A percentile compares a stretch with the other conserved stretches of the same genome.
These are phyloP conservation scores for Pseudopyrenochaeta lycopersici DNA, from an alignment of 2,329 filamentous ascomycete species.

Conservation along the genomic window DNA sequence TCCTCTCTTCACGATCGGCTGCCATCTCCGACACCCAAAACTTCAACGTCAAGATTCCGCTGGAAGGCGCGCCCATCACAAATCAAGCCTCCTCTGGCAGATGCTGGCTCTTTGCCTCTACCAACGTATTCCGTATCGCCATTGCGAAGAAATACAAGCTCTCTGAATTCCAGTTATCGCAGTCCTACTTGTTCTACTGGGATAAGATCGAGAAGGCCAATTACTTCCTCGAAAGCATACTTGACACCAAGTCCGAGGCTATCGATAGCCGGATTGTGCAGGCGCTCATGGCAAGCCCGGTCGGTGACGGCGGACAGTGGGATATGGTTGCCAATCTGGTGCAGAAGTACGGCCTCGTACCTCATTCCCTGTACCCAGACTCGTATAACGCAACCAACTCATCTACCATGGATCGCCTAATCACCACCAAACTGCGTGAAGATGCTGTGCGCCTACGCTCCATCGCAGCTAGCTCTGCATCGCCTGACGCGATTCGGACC, in stretches of 20 bases:
- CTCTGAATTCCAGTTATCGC: constrained; percentile 82
- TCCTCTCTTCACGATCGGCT: constrained; percentile 71
- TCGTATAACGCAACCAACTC: constrained; percentile 80
- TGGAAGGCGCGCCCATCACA: constrained; percentile 83
- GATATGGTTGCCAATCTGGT: constrained; percentile 91
- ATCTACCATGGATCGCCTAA: constrained; percentile 72
- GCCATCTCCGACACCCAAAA: constrained; percentile 76
- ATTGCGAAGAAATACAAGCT: constrained; percentile 85
- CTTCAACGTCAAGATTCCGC: constrained; percentile 84
- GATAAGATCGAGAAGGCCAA: constrained; percentile 94
- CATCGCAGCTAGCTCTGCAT: constrained; percentile 55
- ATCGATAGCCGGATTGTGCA: constrained; percentile 79
- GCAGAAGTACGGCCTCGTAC: constrained; percentile 86
- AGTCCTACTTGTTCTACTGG: constrained; percentile 90
- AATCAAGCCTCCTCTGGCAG: constrained; percentile 83
- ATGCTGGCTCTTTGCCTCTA: constrained; percentile 92
- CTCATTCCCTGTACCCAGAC: constrained; percentile 83
- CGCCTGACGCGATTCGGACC: constrained; percentile 48
- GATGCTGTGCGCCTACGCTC: constrained; percentile 77
- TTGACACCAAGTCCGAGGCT: constrained; percentile 75
- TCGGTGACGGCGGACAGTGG: constrained; percentile 88
- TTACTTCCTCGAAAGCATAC: constrained; percentile 85
- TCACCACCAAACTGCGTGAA: constrained; percentile 89
- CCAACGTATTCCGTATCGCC: constrained; percentile 90
- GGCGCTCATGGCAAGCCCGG: constrained; percentile 71